A percentile compares a stretch with the other conserved stretches of the same genome.
Evolutionary conservation across 2,329 filamentous ascomycete genomes (phyloP).

Genomic region (Hymenoscyphus fructigenus): DNA sequence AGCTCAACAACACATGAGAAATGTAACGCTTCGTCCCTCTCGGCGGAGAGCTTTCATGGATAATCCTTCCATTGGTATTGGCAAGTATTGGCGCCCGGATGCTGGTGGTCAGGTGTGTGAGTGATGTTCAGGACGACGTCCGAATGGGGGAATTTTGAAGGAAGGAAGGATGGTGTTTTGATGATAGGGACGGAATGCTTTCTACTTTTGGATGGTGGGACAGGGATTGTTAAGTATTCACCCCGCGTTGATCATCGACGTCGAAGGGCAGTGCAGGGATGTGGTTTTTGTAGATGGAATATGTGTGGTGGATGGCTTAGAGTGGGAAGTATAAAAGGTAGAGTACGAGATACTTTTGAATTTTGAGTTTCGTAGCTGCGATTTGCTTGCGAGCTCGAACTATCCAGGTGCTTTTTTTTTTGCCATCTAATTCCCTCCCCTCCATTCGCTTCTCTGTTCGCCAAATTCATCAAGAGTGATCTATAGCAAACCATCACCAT

Average conservation of each 20-base stretch:
- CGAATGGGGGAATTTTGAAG: neutral
- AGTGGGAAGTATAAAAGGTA: neutral
- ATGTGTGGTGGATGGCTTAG: neutral
- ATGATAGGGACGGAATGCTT: neutral
- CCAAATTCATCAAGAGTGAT: neutral
- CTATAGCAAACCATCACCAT: constrained; percentile 16
- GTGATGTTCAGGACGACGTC: neutral
- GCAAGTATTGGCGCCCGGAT: neutral
- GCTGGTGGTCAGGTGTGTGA: neutral
- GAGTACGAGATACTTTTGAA: neutral
- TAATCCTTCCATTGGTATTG: neutral
- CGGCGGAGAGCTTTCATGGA: neutral
- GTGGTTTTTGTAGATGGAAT: neutral
- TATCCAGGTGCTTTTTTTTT: neutral
- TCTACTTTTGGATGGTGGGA: neutral
- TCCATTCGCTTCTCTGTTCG: neutral
- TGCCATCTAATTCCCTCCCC: neutral
- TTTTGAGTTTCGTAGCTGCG: neutral
- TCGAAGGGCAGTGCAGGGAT: neutral
- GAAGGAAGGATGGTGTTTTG: neutral
- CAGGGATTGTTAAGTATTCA: neutral
- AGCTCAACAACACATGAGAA: neutral
- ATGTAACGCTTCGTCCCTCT: neutral
- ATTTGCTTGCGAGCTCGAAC: neutral
- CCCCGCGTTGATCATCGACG: neutral